Conservation (phyloP, 2,329 filamentous ascomycete genomes). For the Aureobasidium sp. region DNA sequence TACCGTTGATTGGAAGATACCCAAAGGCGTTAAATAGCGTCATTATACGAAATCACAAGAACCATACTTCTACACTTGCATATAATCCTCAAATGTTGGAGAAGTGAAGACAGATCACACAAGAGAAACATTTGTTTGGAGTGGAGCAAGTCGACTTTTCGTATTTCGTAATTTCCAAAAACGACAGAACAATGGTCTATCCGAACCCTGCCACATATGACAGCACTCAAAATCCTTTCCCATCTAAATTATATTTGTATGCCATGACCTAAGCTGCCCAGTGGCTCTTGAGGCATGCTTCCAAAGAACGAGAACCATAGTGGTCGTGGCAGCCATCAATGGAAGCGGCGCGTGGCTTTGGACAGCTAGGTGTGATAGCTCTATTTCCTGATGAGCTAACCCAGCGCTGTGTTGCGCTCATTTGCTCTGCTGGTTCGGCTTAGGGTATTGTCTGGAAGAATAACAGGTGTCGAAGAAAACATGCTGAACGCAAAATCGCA, state of each 20-base stretch:
- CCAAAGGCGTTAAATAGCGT: not conserved
- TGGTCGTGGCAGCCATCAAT: not conserved
- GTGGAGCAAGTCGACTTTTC: not conserved
- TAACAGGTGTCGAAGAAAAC: not conserved
- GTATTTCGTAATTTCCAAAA: constrained; percentile 8
- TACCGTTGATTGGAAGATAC: constrained; percentile 10
- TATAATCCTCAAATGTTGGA: not conserved
- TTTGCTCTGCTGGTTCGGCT: not conserved
- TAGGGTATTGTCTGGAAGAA: not conserved
- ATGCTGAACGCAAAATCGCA: constrained; percentile 14
- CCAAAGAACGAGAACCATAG: not conserved
- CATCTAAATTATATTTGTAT: constrained; percentile 11
- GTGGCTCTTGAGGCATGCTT: not conserved
- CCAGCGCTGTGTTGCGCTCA: not conserved
- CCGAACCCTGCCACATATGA: not conserved
- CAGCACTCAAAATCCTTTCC: not conserved
- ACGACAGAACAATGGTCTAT: constrained; percentile 6
- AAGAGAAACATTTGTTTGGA: not conserved
- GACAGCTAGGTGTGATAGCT: not conserved
- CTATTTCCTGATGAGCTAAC: not conserved
- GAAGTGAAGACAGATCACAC: not conserved
- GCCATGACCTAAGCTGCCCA: not conserved
- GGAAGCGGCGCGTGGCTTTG: constrained; percentile 5
- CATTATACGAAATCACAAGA: not conserved
- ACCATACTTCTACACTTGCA: not conserved